These are phyloP conservation scores for Brassica balearica DNA, from an alignment of 441 rosid genomes.

Conservation along the genomic window DNA sequence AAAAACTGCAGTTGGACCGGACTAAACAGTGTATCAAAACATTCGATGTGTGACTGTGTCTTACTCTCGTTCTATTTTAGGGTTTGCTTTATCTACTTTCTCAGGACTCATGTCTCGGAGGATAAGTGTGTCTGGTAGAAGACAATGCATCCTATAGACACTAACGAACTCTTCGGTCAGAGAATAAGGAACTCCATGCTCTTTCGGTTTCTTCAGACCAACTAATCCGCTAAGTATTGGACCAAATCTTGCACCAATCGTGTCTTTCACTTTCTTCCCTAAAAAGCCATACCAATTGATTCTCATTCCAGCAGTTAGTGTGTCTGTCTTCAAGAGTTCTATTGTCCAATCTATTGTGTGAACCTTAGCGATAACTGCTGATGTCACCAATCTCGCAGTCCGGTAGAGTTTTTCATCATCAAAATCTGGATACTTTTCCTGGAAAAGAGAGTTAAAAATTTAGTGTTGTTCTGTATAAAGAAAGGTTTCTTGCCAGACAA, in stretches of 20 bases:
- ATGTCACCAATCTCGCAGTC: slow-evolving; percentile 69
- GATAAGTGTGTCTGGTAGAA: slow-evolving; percentile 60
- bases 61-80: slow-evolving; percentile 53
- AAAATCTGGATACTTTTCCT: slow-evolving; percentile 61
- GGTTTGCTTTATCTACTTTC: slow-evolving; percentile 46
- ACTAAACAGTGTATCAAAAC: neutral
- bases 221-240: slow-evolving; percentile 67
- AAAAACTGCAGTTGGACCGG: neutral
- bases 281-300: slow-evolving; percentile 75
- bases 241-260: slow-evolving; percentile 58
- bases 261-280: slow-evolving; percentile 70
- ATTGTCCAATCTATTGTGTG: slow-evolving; percentile 89
- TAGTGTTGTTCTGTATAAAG: neutral
- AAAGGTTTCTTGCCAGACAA: slow-evolving; percentile 25
- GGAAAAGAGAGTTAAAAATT: neutral
- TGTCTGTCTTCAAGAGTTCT: slow-evolving; percentile 69
- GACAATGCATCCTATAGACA: slow-evolving; percentile 72
- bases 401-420: slow-evolving; percentile 69
- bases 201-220: slow-evolving; percentile 65
- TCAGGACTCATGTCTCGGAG: slow-evolving; percentile 55
- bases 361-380: slow-evolving; percentile 74
- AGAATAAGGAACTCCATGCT: slow-evolving; percentile 76
- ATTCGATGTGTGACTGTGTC: neutral
- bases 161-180: slow-evolving; percentile 72
- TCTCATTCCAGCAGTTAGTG: slow-evolving; percentile 72